Percentiles rank a stretch among this genome's conserved stretches.
These are phyloP conservation scores for Debaryomycetaceae sp. DNA, from an alignment of 1,139 yeast species.

Conservation along the genomic window DNA sequence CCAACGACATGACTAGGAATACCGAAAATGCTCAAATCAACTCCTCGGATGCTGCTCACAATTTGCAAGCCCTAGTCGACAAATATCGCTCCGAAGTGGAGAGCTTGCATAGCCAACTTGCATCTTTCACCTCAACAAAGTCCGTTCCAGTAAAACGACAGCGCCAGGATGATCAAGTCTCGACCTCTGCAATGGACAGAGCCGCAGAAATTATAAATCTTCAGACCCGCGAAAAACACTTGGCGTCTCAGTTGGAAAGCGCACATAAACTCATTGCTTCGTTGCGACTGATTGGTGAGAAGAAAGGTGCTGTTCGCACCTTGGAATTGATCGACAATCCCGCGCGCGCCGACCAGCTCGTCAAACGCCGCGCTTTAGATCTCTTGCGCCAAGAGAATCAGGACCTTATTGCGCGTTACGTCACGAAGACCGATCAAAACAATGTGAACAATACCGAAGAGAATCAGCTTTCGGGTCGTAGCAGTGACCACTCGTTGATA, in stretches of 20 bases:
- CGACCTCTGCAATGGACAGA: slow-evolving; percentile 19
- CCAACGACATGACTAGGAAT: too few species aligned
- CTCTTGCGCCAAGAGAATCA: slow-evolving; percentile 50
- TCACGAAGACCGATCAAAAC: slow-evolving; percentile 7
- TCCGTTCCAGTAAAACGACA: slow-evolving; percentile 4
- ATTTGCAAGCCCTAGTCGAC: slow-evolving; percentile 42
- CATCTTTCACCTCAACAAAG: neutral
- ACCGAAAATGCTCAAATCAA: slow-evolving; percentile 4
- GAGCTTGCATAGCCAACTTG: slow-evolving; percentile 22
- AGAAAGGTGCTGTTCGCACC: slow-evolving; percentile 35
- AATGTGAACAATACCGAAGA: slow-evolving; percentile 1
- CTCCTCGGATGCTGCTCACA: slow-evolving; percentile 16
- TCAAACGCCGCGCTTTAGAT: slow-evolving; percentile 45
- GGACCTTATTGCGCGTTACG: slow-evolving; percentile 28
- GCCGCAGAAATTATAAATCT: slow-evolving; percentile 27
- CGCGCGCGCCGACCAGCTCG: slow-evolving; percentile 48
- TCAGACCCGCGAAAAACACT: slow-evolving; percentile 21
- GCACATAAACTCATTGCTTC: slow-evolving; percentile 19
- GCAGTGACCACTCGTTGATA: too few species aligned
- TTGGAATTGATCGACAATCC: slow-evolving; percentile 64
- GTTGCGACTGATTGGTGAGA: slow-evolving; percentile 13
- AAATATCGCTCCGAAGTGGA: slow-evolving; percentile 47
- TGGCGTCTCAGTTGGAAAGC: slow-evolving; percentile 23
- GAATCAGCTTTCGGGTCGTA: neutral
- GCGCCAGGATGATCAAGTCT: slow-evolving; percentile 12